A percentile compares a stretch with the other conserved stretches of the same genome.
Conservation (phyloP, 441 rosid species). For the Iberis amara region DNA sequence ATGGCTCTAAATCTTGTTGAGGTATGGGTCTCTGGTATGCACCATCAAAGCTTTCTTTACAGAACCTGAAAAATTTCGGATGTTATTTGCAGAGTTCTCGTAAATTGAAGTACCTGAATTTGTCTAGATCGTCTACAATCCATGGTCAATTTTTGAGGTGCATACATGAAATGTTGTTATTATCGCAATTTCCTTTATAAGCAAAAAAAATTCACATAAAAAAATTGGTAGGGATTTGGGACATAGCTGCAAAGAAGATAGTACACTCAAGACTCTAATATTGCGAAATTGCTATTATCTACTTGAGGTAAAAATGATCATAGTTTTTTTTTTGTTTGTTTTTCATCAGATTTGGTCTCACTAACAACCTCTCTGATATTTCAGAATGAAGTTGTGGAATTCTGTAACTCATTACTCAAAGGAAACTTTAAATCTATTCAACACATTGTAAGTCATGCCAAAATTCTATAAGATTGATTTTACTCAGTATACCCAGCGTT, state of each 20-base stretch:
- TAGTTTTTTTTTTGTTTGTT: not conserved
- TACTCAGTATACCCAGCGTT: not conserved
- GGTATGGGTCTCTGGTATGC: conserved; percentile 12
- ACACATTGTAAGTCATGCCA: conserved; percentile 23
- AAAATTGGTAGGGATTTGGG: conserved; percentile 25
- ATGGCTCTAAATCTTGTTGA: not conserved
- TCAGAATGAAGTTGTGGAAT: conserved; percentile 10
- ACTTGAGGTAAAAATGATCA: conserved; percentile 23
- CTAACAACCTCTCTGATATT: not conserved
- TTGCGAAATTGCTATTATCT: conserved; percentile 23
- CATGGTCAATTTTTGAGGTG: conserved; percentile 19
- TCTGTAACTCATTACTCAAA: not conserved
- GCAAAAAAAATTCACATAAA: not conserved
- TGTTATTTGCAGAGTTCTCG: conserved; percentile 6
- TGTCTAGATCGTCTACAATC: not conserved
- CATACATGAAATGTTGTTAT: not conserved
- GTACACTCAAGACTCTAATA: conserved; percentile 25
- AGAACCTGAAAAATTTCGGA: not conserved
- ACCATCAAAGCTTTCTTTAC: not conserved
- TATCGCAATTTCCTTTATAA: not conserved
- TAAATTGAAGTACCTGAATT: conserved; percentile 12
- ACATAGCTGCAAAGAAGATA: conserved; percentile 10
- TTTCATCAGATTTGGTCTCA: conserved; percentile 11
- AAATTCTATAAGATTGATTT: not conserved
- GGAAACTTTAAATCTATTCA: not conserved